phyloP scores from a whole-genome alignment of 192 early-diverging fungal species.

The Podochytrium sp. region DNA sequence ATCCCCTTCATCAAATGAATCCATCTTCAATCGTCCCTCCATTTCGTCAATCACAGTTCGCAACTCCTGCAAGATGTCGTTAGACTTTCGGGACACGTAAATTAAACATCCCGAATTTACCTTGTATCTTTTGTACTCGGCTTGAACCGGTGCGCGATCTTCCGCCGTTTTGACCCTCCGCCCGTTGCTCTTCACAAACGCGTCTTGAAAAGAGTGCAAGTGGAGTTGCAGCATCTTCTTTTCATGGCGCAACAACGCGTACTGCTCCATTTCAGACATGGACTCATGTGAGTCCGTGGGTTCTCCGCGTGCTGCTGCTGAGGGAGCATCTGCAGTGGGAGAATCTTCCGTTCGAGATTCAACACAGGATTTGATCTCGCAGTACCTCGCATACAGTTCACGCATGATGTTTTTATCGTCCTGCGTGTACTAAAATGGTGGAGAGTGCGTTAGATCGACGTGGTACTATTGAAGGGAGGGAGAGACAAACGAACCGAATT shows the following conservation, averaged over 20 bases:
- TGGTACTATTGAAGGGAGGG: background rate
- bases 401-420: constrained; percentile 35
- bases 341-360: constrained; percentile 2
- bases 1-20: background rate
- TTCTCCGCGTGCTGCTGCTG: background rate
- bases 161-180: constrained; percentile 39
- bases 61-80: constrained; percentile 14
- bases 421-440: background rate
- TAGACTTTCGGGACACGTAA: background rate
- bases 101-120: constrained; percentile 23
- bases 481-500: background rate
- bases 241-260: constrained; percentile 35
- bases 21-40: constrained; percentile 18
- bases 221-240: constrained; percentile 48
- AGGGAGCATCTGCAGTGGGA: background rate
- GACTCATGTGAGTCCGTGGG: background rate
- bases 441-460: background rate
- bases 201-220: constrained; percentile 47
- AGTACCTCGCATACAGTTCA: constrained; percentile 36
- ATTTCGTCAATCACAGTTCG: constrained; percentile 5
- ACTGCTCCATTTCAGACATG: constrained; percentile 7
- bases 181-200: constrained; percentile 47
- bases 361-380: constrained; percentile 31
- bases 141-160: constrained; percentile 45
- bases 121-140: constrained; percentile 53